Conservation (phyloP, 164 flowering plant species). For the Amborella trichopoda region DNA sequence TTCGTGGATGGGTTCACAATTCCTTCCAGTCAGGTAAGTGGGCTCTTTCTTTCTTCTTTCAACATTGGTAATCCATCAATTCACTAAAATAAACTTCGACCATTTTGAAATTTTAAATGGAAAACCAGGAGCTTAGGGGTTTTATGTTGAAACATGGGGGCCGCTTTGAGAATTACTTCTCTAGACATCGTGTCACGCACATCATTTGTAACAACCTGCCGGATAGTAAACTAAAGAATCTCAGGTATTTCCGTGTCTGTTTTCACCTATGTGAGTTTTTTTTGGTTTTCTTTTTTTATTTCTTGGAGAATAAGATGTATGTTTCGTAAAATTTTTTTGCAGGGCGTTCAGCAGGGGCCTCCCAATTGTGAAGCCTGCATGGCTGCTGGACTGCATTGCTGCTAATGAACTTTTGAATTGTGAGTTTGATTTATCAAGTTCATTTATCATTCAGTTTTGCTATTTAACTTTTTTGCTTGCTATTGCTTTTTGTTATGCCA, state of each 20-base stretch:
- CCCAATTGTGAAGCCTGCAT: constrained; percentile 82
- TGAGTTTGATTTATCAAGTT: too few relatives aligned
- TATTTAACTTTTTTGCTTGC: background rate
- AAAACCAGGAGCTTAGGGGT: constrained; percentile 72
- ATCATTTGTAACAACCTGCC: constrained; percentile 95
- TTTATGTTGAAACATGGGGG: constrained; percentile 88
- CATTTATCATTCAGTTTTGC: too few relatives aligned
- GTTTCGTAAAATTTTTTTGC: constrained; percentile 3
- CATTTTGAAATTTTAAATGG: too few relatives aligned
- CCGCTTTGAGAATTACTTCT: constrained; percentile 84
- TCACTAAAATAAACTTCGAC: too few relatives aligned
- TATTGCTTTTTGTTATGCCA: too few relatives aligned
- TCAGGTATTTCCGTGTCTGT: constrained; percentile 42
- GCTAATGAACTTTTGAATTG: constrained; percentile 76
- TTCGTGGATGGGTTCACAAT: constrained; percentile 90
- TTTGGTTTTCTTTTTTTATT: too few relatives aligned
- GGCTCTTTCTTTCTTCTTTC: too few relatives aligned
- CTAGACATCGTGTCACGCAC: constrained; percentile 76
- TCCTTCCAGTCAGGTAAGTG: constrained; percentile 93
- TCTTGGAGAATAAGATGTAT: too few relatives aligned
- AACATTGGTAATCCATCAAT: too few relatives aligned
- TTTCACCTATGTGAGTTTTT: background rate
- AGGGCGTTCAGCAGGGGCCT: constrained; percentile 91
- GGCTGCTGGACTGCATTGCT: constrained; percentile 75
- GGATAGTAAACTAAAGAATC: constrained; percentile 76